Evolutionary conservation across 106 monocot species (phyloP), one percentile per base, ranked within the genome.

Genomic region (Allium cepa): DNA sequence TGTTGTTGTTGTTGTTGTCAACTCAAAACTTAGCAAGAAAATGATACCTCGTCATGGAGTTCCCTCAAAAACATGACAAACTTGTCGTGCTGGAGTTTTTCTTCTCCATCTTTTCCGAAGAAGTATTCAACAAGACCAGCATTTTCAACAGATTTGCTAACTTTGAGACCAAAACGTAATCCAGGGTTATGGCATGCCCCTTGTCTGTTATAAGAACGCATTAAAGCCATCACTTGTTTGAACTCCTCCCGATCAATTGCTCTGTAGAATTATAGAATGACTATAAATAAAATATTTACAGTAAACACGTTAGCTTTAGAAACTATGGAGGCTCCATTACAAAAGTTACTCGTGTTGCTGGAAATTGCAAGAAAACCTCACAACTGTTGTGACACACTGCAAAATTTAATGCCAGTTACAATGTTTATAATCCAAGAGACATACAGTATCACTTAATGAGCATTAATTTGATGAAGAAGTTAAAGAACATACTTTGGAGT

Each of bases 171-270:
- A 45, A 57, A 51, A 50, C 90, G 87, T 27, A 79, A 51, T 47
- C 99, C 93, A 69, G 90, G 78, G 13, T 72, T 81, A 59, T 99
- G 87, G 50, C 57, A 72, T 56, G 86, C 78, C 16, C 93, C 99
- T 76, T 90, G 99, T 76, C 99, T 90, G 80, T 90, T 93, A 65
- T 75, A 74, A 63, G 84, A 81, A 2, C 87, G 76, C 99, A 99
- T 93, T 65, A 87, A 75, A 26, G 81, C 63, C 99, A 99, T 99
- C 67, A 99, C 90, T 67, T 90, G 92, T 72, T 90, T 99, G 66
- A 99, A 99, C 59, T 99, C 99, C 60, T 90, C 90, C 53, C 58
- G 74, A 17, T 85, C 90, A 72, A 93, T 99, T 77, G 87, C 82
- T 53, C 99, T 99, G 85, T 63, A 73, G 59, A 83, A 75, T 67